Evolutionary conservation across 2,329 filamentous ascomycete species (phyloP).

Genomic region (Hypoxylon sp.): DNA sequence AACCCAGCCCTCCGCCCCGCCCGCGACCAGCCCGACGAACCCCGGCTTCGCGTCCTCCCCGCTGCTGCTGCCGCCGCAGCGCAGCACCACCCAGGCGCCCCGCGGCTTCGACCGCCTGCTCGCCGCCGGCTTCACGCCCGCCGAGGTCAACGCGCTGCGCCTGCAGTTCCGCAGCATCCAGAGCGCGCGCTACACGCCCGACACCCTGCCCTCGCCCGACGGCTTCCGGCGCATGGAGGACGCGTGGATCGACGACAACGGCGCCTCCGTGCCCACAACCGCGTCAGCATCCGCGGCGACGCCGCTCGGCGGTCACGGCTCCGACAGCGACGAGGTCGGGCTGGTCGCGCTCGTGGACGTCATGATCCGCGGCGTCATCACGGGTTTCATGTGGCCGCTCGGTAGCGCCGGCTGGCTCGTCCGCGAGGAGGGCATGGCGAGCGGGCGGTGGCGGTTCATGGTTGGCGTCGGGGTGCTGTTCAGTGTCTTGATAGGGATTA

Average conservation of each 20-base stretch:
- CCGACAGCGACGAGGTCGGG: slow-evolving; percentile 61
- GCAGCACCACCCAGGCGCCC: slow-evolving; percentile 63
- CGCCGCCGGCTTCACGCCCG: slow-evolving; percentile 80
- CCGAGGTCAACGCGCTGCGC: slow-evolving; percentile 86
- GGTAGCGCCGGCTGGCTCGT: slow-evolving; percentile 88
- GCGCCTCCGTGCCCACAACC: slow-evolving; percentile 43
- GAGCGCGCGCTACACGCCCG: slow-evolving; percentile 83
- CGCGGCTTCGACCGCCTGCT: slow-evolving; percentile 91
- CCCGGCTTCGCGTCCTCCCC: slow-evolving; percentile 19
- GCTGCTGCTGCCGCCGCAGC: slow-evolving; percentile 28
- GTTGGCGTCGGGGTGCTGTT: slow-evolving; percentile 87
- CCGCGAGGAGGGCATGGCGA: slow-evolving; percentile 89
- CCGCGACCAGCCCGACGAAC: too few relatives aligned
- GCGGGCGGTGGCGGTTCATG: slow-evolving; percentile 84
- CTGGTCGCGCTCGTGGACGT: slow-evolving; percentile 78
- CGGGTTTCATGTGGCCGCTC: slow-evolving; percentile 95
- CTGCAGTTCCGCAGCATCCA: slow-evolving; percentile 91
- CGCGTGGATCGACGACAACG: slow-evolving; percentile 84
- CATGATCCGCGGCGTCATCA: slow-evolving; percentile 86
- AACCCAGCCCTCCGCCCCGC: slow-evolving; percentile 4
- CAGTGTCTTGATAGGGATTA: slow-evolving; percentile 54
- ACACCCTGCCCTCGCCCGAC: slow-evolving; percentile 85
- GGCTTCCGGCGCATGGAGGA: slow-evolving; percentile 86
- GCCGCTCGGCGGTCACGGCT: slow-evolving; percentile 47
- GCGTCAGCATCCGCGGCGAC: slow-evolving; percentile 42